These are phyloP conservation scores for Saccharomyces hybrid DNA, from an alignment of 1,139 yeast genomes.

Conservation along the genomic window DNA sequence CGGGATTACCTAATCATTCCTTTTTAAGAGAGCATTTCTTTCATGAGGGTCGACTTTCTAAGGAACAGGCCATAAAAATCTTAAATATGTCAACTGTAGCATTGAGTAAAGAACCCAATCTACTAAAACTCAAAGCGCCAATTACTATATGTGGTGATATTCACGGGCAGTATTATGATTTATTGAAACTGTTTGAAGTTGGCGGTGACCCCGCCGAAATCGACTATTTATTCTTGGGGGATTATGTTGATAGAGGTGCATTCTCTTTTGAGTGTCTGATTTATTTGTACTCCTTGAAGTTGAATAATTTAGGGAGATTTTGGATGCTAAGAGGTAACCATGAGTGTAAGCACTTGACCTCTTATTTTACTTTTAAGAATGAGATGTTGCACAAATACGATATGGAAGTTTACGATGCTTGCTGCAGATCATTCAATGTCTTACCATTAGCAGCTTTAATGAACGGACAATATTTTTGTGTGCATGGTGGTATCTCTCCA, in stretches of 20 bases:
- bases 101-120: slow-evolving; percentile 63
- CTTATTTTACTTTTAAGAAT: slow-evolving; percentile 81
- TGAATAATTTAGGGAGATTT: slow-evolving; percentile 65
- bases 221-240: slow-evolving; percentile 82
- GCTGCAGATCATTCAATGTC: slow-evolving; percentile 72
- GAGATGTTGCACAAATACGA: slow-evolving; percentile 85
- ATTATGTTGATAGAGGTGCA: slow-evolving; percentile 90
- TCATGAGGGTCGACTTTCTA: slow-evolving; percentile 69
- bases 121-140: slow-evolving; percentile 78
- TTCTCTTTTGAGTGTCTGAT: slow-evolving; percentile 81
- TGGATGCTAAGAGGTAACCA: slow-evolving; percentile 89
- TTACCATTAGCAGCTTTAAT: slow-evolving; percentile 86
- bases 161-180: slow-evolving; percentile 88
- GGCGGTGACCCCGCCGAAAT: slow-evolving; percentile 78
- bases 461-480: slow-evolving; percentile 90
- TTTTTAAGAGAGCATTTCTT: slow-evolving; percentile 66
- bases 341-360: slow-evolving; percentile 87
- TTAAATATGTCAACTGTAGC: slow-evolving; percentile 55
- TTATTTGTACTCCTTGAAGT: slow-evolving; percentile 69
- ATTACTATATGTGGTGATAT: slow-evolving; percentile 93
- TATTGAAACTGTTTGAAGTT: slow-evolving; percentile 83
- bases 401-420: slow-evolving; percentile 55
- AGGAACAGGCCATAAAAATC: slow-evolving; percentile 63
- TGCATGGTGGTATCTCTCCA: slow-evolving; percentile 90
- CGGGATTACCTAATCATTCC: slow-evolving; percentile 60